Evolutionary conservation across 2,329 filamentous ascomycete genomes (phyloP).

Genomic region (Cladosporium cucumerinum): DNA sequence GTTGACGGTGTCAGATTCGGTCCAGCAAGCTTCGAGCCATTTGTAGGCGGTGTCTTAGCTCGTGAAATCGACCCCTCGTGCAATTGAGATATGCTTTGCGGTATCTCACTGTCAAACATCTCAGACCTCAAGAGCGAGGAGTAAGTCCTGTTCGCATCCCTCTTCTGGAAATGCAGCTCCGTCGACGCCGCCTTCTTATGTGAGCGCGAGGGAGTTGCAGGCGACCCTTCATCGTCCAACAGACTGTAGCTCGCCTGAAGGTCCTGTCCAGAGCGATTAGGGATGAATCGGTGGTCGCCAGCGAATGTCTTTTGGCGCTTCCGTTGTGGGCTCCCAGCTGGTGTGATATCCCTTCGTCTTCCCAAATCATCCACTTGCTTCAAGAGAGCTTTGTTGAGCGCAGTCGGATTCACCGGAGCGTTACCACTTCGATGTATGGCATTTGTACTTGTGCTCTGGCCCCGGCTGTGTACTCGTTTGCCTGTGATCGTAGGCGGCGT

Average conservation of each 20-base stretch:
- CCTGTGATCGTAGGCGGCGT: slow-evolving; percentile 57
- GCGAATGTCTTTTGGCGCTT: slow-evolving; percentile 64
- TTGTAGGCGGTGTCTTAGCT: slow-evolving; percentile 71
- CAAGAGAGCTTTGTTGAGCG: slow-evolving; percentile 56
- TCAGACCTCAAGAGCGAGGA: slow-evolving; percentile 84
- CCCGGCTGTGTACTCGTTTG: slow-evolving; percentile 39
- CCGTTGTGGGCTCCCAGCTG: slow-evolving; percentile 63
- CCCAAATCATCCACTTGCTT: slow-evolving; percentile 60
- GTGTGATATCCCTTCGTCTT: slow-evolving; percentile 56
- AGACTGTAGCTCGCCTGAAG: slow-evolving; percentile 89
- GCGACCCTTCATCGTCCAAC: slow-evolving; percentile 87
- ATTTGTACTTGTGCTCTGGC: slow-evolving; percentile 23
- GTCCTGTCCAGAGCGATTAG: slow-evolving; percentile 88
- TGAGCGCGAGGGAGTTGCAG: slow-evolving; percentile 80
- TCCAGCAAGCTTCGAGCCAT: slow-evolving; percentile 62
- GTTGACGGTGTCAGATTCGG: slow-evolving; percentile 83
- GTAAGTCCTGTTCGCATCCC: slow-evolving; percentile 92
- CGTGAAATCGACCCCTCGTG: slow-evolving; percentile 53
- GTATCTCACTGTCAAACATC: slow-evolving; percentile 85
- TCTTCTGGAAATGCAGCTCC: slow-evolving; percentile 91
- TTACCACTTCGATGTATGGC: slow-evolving; percentile 38
- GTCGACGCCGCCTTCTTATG: slow-evolving; percentile 83
- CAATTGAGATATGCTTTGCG: slow-evolving; percentile 68
- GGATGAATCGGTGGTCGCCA: slow-evolving; percentile 79
- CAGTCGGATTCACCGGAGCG: slow-evolving; percentile 57